Evolutionary conservation across 306 rosid species (phyloP), one percentile per base, ranked within the genome.

Genomic region (Inga laurina): DNA sequence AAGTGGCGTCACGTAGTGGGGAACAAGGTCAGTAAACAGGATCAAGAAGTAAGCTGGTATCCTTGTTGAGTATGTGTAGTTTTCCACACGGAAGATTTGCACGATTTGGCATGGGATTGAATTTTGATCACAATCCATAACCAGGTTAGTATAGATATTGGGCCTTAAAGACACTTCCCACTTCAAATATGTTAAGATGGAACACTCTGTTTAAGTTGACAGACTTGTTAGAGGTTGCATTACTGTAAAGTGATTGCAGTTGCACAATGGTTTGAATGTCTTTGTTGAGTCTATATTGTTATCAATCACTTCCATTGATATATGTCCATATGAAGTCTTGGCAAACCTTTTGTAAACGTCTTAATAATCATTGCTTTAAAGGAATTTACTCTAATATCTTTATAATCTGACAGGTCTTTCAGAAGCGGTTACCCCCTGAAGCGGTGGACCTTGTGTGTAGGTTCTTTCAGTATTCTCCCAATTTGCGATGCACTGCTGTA

Each of bases 401-500:
- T 70, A 64, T 48, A 41, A 80, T 81, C 68, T 74, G 70, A 73
- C 90, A 96, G 99, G 99, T 96, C 79, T 96, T 96, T 81, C 98
- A 94, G 88, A 96, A 96, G 80, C 97, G 99, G 83, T 85, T 96
- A 73, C 97, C 99, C 79, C 99, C 98, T 72, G 99, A 96, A 89
- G 99, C 99, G 12, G 99, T 96, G 79, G 99, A 96, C 84, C 98
- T 96, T 70, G 98, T 96, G 51, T 96, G 99, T 87, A 88, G 99
- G 90, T 96, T 96, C 86, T 96, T 96, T 82, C 99, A 96, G 94
- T 96, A 96, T 85, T 96, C 99, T 46, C 99, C 99, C 54, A 94
- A 96, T 86, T 86, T 96, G 90, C 91, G 99, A 87, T 96, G 99
- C 86, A 94, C 99, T 82, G 98, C 99, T 71, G 99, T 96, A 86